phyloP scores from a whole-genome alignment of 176 grass and related monocot genomes.

The Ensete ventricosum region DNA sequence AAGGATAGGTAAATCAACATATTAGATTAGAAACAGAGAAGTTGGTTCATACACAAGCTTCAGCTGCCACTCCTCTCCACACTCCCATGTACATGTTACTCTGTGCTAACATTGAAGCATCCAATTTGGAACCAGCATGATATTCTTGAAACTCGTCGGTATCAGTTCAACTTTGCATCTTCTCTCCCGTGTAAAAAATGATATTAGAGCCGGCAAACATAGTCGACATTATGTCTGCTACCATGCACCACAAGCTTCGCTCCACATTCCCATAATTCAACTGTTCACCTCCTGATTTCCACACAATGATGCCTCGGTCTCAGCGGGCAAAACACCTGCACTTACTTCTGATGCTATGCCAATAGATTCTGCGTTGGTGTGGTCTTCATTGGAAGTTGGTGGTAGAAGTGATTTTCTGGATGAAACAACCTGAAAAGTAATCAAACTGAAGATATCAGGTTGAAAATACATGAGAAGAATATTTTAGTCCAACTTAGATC shows the following conservation, averaged over 20 bases:
- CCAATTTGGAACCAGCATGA: too few relatives aligned
- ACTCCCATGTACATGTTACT: too few relatives aligned
- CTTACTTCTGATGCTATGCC: neutral
- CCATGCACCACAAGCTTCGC: neutral
- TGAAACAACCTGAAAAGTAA: constrained; percentile 27
- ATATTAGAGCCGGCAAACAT: too few relatives aligned
- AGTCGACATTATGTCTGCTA: too few relatives aligned
- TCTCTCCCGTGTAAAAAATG: too few relatives aligned
- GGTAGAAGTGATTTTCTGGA: neutral
- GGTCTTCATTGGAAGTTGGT: neutral
- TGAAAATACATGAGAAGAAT: neutral
- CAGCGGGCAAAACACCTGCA: neutral
- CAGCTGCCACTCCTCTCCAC: too few relatives aligned
- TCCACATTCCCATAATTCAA: neutral
- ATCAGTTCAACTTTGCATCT: too few relatives aligned
- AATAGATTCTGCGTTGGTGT: neutral
- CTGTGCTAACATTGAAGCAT: too few relatives aligned
- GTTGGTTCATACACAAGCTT: too few relatives aligned
- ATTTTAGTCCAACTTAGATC: neutral
- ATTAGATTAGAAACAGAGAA: too few relatives aligned
- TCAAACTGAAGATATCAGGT: neutral
- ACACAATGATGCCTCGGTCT: neutral
- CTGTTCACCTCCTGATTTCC: neutral
- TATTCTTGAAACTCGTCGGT: too few relatives aligned
- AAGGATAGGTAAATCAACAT: too few relatives aligned